These are phyloP conservation scores for Capronia coronata DNA, from an alignment of 2,329 filamentous ascomycete genomes.

Conservation along the genomic window DNA sequence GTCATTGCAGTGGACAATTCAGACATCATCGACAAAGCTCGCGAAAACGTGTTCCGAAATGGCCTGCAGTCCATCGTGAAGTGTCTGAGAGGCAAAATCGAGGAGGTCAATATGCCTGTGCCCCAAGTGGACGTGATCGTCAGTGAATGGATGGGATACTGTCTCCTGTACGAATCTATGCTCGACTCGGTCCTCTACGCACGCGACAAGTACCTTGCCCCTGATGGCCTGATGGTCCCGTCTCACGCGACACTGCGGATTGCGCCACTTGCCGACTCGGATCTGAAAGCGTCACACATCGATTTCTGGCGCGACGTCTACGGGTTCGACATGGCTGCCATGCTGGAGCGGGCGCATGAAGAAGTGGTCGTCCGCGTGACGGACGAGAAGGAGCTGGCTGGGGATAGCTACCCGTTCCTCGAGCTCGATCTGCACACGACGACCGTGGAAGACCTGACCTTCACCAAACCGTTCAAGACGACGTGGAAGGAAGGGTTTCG, in stretches of 20 bases:
- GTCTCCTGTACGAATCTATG: constrained; percentile 90
- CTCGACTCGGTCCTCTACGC: constrained; percentile 85
- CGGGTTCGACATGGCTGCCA: constrained; percentile 87
- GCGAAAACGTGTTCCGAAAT: constrained; percentile 78
- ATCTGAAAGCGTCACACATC: constrained; percentile 70
- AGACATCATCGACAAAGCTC: constrained; percentile 78
- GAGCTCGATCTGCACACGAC: constrained; percentile 70
- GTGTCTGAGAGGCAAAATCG: constrained; percentile 76
- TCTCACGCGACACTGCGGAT: constrained; percentile 77
- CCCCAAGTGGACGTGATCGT: constrained; percentile 87
- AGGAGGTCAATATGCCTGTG: constrained; percentile 74
- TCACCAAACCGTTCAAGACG: constrained; percentile 62
- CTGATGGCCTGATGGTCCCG: constrained; percentile 76
- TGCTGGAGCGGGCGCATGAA: constrained; percentile 68
- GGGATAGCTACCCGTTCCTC: constrained; percentile 59
- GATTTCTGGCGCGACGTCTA: constrained; percentile 89
- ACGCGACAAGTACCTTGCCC: constrained; percentile 74
- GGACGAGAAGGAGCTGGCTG: constrained; percentile 52
- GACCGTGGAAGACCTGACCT: constrained; percentile 65
- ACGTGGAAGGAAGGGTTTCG: constrained; percentile 31
- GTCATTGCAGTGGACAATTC: constrained; percentile 92
- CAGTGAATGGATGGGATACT: constrained; percentile 98
- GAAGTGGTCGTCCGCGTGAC: constrained; percentile 74
- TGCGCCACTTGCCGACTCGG: constrained; percentile 70
- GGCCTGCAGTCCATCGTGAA: constrained; percentile 67